phyloP scores from a whole-genome alignment of 768 basidiomycete genomes.

The Coprinopsis cinerea region DNA sequence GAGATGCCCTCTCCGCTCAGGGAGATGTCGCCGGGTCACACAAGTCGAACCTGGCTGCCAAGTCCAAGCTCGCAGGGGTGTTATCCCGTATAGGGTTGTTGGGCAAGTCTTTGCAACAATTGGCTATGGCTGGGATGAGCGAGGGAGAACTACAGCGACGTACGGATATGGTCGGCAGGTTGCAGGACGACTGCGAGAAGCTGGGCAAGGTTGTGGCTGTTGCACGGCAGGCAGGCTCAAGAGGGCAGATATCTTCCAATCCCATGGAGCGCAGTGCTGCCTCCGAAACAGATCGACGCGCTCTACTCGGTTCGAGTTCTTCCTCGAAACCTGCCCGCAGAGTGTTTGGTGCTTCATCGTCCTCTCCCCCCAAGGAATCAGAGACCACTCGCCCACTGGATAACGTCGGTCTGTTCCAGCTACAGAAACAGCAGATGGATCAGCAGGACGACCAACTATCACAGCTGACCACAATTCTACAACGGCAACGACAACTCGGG shows the following conservation, averaged over 20 bases:
- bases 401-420: conserved; percentile 67
- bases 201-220: conserved; percentile 81
- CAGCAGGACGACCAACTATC: conserved; percentile 82
- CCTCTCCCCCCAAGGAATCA: conserved; percentile 65
- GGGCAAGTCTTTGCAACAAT: conserved; percentile 58
- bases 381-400: conserved; percentile 84
- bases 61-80: conserved; percentile 74
- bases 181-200: conserved; percentile 90
- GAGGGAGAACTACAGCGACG: conserved; percentile 90
- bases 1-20: conserved; percentile 75
- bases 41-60: conserved; percentile 76
- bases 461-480: conserved; percentile 73
- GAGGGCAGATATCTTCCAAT: conserved; percentile 14
- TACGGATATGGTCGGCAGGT: conserved; percentile 80
- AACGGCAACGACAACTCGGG: conserved; percentile 81
- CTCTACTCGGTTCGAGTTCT: conserved; percentile 47
- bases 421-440: conserved; percentile 77
- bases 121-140: conserved; percentile 68
- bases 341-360: conserved; percentile 62
- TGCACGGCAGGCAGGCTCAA: conserved; percentile 48
- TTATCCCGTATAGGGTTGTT: conserved; percentile 70
- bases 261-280: conserved; percentile 31
- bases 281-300: conserved; percentile 56
- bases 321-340: conserved; percentile 49
- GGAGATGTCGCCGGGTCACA: conserved; percentile 73